Conservation (phyloP, 1,139 yeast species). For the Petasospora fabianii region DNA sequence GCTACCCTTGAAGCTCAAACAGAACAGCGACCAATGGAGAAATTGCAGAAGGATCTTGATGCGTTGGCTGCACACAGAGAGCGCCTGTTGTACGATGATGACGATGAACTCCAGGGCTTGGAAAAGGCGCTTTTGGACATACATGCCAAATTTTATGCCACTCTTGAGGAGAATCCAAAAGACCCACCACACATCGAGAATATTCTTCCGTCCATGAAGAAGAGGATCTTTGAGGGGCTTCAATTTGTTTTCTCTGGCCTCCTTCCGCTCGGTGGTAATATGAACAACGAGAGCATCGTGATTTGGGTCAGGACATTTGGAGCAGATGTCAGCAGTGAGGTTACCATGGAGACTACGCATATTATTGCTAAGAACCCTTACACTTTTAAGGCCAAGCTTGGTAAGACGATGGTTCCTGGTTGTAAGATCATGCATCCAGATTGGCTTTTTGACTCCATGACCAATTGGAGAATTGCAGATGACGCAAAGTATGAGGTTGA, state of each 20-base stretch:
- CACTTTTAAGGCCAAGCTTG: conserved; percentile 75
- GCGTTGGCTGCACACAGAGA: conserved; percentile 49
- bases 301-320: conserved; percentile 93
- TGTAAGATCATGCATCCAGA: conserved; percentile 85
- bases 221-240: conserved; percentile 61
- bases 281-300: conserved; percentile 78
- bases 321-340: conserved; percentile 74
- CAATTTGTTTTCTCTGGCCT: conserved; percentile 82
- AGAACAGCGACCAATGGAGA: conserved; percentile 75
- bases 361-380: conserved; percentile 76
- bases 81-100: conserved; percentile 72
- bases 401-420: conserved; percentile 54
- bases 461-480: conserved; percentile 69
- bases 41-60: conserved; percentile 72
- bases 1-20: conserved; percentile 36
- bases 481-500: conserved; percentile 59
- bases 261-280: conserved; percentile 70
- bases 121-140: conserved; percentile 59
- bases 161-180: conserved; percentile 29
- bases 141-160: conserved; percentile 62
- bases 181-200: conserved; percentile 53
- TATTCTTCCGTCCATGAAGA: conserved; percentile 72
- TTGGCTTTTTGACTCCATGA: conserved; percentile 87
- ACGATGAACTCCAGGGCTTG: conserved; percentile 65
- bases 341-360: conserved; percentile 77